A percentile compares a stretch with the other conserved stretches of the same genome.
phyloP scores from a whole-genome alignment of 2,329 filamentous ascomycete species.

The Fusarium sp. region DNA sequence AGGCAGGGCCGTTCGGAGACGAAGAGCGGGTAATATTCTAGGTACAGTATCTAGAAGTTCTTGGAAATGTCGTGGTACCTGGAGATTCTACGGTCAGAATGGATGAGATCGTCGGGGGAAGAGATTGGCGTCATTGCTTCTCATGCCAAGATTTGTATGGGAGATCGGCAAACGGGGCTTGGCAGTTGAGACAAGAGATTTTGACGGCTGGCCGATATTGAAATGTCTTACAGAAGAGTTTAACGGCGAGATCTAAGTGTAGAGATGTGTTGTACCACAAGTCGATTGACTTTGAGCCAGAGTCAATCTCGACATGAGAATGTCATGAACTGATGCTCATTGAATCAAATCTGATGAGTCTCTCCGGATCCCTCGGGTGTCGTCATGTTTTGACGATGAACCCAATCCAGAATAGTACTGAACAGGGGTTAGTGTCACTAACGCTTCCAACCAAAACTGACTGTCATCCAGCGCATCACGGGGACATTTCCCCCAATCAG shows the following conservation, averaged over 20 bases:
- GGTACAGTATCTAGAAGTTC: not conserved
- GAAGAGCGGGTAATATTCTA: not conserved
- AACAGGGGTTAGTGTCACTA: conserved; percentile 1
- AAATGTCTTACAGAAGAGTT: not conserved
- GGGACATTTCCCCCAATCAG: conserved; percentile 1
- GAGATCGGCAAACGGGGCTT: conserved; percentile 21
- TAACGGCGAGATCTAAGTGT: fast-evolving
- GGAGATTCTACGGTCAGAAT: not conserved
- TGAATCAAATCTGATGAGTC: not conserved
- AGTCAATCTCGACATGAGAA: not conserved
- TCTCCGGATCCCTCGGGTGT: conserved; percentile 26
- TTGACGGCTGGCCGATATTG: not conserved
- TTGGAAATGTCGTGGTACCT: not conserved
- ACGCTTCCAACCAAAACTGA: not conserved
- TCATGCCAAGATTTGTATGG: conserved; percentile 8
- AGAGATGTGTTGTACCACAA: fast-evolving
- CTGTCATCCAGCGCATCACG: not conserved
- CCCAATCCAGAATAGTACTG: not conserved
- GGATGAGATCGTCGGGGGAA: not conserved
- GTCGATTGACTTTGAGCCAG: not conserved
- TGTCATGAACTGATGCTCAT: not conserved
- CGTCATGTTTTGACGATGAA: conserved; percentile 1
- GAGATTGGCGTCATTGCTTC: conserved; percentile 11
- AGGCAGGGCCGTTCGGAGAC: conserved; percentile 30
- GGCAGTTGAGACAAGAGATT: not conserved